Evolutionary conservation across 129 eudicot species (phyloP).

Genomic region (Helichrysum umbraculigerum): DNA sequence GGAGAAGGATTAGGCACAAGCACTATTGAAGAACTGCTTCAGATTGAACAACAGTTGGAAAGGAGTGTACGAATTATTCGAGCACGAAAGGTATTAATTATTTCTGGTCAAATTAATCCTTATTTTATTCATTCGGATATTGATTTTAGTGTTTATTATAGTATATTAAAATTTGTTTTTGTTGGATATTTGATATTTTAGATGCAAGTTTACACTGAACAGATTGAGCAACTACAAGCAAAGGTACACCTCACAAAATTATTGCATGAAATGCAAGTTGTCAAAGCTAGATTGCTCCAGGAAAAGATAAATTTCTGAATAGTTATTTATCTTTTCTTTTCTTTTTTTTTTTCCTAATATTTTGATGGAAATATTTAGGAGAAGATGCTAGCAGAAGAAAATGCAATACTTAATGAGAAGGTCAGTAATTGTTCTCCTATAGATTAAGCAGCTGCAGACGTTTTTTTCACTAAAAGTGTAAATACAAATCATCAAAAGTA

Average conservation of each 20-base stretch:
- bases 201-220: constrained; percentile 81
- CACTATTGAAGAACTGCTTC: constrained; percentile 70
- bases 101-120: background rate
- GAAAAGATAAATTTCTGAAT: background rate
- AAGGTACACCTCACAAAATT: constrained; percentile 44
- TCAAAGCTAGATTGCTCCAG: background rate
- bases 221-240: constrained; percentile 62
- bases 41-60: constrained; percentile 75
- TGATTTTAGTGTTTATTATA: constrained; percentile 17
- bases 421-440: constrained; percentile 35
- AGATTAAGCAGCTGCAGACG: background rate
- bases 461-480: background rate
- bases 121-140: background rate
- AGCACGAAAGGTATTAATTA: constrained; percentile 67
- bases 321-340: background rate
- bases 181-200: constrained; percentile 28
- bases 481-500: too few species aligned
- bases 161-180: constrained; percentile 7
- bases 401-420: constrained; percentile 68
- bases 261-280: background rate
- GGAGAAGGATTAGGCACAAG: constrained; percentile 79
- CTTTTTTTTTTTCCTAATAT: background rate
- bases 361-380: constrained; percentile 49
- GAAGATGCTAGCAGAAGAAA: constrained; percentile 65
- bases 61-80: constrained; percentile 62